phyloP scores from a whole-genome alignment of 148 eudicot species.

The Simmondsia chinensis region DNA sequence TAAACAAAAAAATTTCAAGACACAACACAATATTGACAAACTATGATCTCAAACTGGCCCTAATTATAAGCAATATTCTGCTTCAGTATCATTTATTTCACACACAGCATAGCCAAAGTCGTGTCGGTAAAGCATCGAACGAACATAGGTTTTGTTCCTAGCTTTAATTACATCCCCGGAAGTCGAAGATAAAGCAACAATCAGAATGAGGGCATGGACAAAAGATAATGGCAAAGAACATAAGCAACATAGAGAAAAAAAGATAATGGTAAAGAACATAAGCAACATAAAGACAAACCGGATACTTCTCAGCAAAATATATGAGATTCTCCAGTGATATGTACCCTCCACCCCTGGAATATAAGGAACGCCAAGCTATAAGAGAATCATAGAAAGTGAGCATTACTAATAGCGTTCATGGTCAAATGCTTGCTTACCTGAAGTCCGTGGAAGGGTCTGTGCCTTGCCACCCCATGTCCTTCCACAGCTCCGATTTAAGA shows the following conservation, averaged over 20 bases:
- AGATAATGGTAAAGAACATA: not conserved
- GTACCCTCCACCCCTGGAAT: slow-evolving; percentile 85
- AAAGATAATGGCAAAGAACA: too few relatives aligned
- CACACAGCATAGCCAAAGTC: too few relatives aligned
- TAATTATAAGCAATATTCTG: too few relatives aligned
- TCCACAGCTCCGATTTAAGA: slow-evolving; percentile 97
- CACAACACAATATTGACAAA: too few relatives aligned
- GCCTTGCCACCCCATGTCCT: slow-evolving; percentile 99
- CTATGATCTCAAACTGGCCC: too few relatives aligned
- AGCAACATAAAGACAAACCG: slow-evolving; percentile 45
- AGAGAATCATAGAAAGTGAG: slow-evolving; percentile 1
- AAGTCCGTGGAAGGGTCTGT: slow-evolving; percentile 95
- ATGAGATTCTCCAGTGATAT: slow-evolving; percentile 93
- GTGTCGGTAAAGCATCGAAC: too few relatives aligned
- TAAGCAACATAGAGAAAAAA: not conserved
- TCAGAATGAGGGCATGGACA: too few relatives aligned
- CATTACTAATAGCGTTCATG: not conserved
- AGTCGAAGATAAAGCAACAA: too few relatives aligned
- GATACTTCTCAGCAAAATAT: slow-evolving; percentile 70
- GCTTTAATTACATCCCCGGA: too few relatives aligned
- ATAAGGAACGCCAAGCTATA: slow-evolving; percentile 9
- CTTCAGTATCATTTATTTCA: too few relatives aligned
- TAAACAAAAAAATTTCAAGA: too few relatives aligned
- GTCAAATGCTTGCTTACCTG: slow-evolving; percentile 35
- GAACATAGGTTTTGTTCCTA: too few relatives aligned